phyloP scores from a whole-genome alignment of 352 stramenopile species.

The Poterioochromonas sp. region DNA sequence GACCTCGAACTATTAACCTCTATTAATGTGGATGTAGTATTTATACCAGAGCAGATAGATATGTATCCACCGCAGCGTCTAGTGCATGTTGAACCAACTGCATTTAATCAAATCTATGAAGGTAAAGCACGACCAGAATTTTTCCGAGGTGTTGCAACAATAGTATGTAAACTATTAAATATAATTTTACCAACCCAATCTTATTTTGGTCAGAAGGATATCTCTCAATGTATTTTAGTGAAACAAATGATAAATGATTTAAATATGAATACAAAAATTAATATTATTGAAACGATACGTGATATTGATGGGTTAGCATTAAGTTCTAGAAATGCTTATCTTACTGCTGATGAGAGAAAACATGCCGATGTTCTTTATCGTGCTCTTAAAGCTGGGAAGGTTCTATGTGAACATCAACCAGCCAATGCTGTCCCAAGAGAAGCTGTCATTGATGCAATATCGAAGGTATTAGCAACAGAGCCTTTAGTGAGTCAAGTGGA shows the following conservation, averaged over 20 bases:
- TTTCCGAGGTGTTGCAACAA: constrained; percentile 95
- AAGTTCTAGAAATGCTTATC: constrained; percentile 95
- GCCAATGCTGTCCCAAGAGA: constrained; percentile 38
- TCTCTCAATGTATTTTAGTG: constrained; percentile 89
- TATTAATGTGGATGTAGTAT: constrained; percentile 80
- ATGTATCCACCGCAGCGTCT: constrained; percentile 71
- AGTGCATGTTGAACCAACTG: constrained; percentile 81
- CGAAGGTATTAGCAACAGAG: constrained; percentile 61
- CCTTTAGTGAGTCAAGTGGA: constrained; percentile 81
- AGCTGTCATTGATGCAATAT: constrained; percentile 47
- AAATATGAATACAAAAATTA: constrained; percentile 82
- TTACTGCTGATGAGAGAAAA: constrained; percentile 70
- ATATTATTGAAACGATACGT: constrained; percentile 77
- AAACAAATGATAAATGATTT: constrained; percentile 80
- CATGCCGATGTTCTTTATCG: constrained; percentile 49
- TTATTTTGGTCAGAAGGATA: constrained; percentile 99
- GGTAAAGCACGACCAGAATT: constrained; percentile 81
- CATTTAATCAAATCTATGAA: constrained; percentile 85
- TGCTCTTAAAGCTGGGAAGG: not conserved
- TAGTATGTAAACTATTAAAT: constrained; percentile 99
- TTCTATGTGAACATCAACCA: constrained; percentile 39
- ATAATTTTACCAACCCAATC: constrained; percentile 87
- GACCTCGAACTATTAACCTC: constrained; percentile 72
- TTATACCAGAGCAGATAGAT: constrained; percentile 61
- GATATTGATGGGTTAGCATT: constrained; percentile 91